Percentiles rank a stretch among this genome's conserved stretches.
Conservation (phyloP, 495 filamentous ascomycete species). For the Penicillium goetzii region DNA sequence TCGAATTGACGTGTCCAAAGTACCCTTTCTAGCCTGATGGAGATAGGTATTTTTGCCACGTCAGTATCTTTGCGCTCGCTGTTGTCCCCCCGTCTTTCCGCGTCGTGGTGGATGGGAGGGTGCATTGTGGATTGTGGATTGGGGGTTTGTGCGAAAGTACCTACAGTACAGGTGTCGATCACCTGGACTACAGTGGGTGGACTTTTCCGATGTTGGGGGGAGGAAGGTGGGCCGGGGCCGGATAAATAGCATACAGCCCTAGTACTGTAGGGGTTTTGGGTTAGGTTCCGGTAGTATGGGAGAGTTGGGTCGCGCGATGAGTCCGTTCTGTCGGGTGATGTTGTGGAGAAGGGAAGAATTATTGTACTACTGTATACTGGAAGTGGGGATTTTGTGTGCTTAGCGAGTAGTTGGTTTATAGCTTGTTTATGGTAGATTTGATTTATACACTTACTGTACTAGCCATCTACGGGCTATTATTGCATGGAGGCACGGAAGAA, state of each 20-base stretch:
- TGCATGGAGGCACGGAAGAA: not conserved
- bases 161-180: not conserved
- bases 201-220: not conserved
- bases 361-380: not conserved
- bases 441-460: not conserved
- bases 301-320: not conserved
- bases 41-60: slow-evolving; percentile 7
- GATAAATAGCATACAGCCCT: not conserved
- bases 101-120: not conserved
- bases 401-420: not conserved
- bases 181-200: not conserved
- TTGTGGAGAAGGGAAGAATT: not conserved
- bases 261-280: not conserved
- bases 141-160: not conserved
- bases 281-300: not conserved
- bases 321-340: slow-evolving; percentile 4
- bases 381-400: not conserved
- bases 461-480: not conserved
- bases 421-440: not conserved
- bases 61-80: slow-evolving; percentile 8
- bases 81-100: not conserved
- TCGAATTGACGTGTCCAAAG: slow-evolving; percentile 6
- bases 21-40: not conserved
- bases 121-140: not conserved
- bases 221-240: not conserved